These are phyloP conservation scores for Pseudocercospora musae DNA, from an alignment of 2,329 filamentous ascomycete species.

Conservation along the genomic window DNA sequence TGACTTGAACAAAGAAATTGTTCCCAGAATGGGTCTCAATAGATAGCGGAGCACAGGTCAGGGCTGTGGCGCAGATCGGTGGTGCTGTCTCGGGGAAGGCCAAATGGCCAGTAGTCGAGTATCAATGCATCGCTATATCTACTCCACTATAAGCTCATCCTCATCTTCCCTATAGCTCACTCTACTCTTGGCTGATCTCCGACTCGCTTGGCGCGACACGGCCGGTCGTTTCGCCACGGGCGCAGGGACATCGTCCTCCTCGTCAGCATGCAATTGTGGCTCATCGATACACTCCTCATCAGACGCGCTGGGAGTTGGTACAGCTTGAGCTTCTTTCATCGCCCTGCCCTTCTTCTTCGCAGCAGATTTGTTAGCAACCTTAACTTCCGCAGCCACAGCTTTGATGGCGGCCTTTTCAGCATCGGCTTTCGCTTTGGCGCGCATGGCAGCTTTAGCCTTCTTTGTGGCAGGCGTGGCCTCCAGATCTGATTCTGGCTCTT, in stretches of 20 bases:
- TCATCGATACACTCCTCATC: constrained; percentile 11
- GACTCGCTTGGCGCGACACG: constrained; percentile 12
- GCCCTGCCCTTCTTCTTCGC: constrained; percentile 8
- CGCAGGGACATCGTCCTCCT: constrained; percentile 7
- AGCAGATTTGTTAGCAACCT: constrained; percentile 11
- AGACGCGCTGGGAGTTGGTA: constrained; percentile 19
- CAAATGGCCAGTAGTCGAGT: not conserved
- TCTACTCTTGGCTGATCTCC: constrained; percentile 17
- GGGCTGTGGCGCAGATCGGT: no score
- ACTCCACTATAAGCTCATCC: constrained; percentile 7
- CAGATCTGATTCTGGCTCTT: constrained; percentile 33
- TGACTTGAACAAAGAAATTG: not conserved
- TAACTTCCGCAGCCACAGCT: constrained; percentile 14
- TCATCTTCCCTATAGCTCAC: constrained; percentile 23
- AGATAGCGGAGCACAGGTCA: not conserved
- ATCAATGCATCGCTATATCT: not conserved
- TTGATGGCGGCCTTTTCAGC: constrained; percentile 26
- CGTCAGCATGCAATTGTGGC: constrained; percentile 3
- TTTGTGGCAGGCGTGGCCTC: constrained; percentile 41
- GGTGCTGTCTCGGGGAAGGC: not conserved
- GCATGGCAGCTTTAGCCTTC: constrained; percentile 37
- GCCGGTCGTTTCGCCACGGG: constrained; percentile 5
- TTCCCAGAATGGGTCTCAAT: not conserved
- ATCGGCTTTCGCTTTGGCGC: constrained; percentile 25
- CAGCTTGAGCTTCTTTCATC: constrained; percentile 18